Conservation (phyloP, 768 basidiomycete species). For the Boletales sp. region DNA sequence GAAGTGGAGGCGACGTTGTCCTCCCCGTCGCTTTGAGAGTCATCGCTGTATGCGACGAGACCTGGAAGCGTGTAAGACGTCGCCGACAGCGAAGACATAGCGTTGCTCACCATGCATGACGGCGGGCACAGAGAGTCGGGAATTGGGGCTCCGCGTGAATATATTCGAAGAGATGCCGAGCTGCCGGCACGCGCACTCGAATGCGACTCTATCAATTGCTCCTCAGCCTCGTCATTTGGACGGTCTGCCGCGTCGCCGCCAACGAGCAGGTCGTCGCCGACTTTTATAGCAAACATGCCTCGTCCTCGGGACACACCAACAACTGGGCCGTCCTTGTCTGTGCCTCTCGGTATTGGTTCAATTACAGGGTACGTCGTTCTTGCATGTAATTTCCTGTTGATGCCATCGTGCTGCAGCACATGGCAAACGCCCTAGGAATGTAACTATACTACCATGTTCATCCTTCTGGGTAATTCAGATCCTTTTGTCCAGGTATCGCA, state of each 20-base stretch:
- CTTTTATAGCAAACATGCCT: conserved; percentile 45
- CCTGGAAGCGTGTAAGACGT: conserved; percentile 33
- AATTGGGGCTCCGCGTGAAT: conserved; percentile 24
- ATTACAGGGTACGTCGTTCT: conserved; percentile 74
- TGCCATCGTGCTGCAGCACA: conserved; percentile 60
- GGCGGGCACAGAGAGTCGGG: conserved; percentile 5
- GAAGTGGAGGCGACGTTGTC: conserved; percentile 35
- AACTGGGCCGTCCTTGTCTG: conserved; percentile 99
- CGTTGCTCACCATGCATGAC: conserved; percentile 30
- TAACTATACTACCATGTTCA: conserved; percentile 31
- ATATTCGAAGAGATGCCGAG: conserved; percentile 12
- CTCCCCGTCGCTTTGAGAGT: conserved; percentile 58
- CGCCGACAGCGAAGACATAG: not conserved
- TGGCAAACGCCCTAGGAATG: conserved; percentile 98
- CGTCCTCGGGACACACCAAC: conserved; percentile 68
- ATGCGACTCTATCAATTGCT: conserved; percentile 31
- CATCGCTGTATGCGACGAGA: conserved; percentile 61
- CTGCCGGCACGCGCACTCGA: conserved; percentile 21
- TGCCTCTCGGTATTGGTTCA: conserved; percentile 96
- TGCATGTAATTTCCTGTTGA: not conserved
- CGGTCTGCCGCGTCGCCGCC: conserved; percentile 26
- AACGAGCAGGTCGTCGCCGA: conserved; percentile 39
- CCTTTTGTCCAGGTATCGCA: conserved; percentile 73
- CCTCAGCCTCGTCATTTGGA: conserved; percentile 35
- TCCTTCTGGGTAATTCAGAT: conserved; percentile 1